These are phyloP conservation scores for Geotrichum cucujoidarum DNA, from an alignment of 1,139 yeast genomes.

Conservation along the genomic window DNA sequence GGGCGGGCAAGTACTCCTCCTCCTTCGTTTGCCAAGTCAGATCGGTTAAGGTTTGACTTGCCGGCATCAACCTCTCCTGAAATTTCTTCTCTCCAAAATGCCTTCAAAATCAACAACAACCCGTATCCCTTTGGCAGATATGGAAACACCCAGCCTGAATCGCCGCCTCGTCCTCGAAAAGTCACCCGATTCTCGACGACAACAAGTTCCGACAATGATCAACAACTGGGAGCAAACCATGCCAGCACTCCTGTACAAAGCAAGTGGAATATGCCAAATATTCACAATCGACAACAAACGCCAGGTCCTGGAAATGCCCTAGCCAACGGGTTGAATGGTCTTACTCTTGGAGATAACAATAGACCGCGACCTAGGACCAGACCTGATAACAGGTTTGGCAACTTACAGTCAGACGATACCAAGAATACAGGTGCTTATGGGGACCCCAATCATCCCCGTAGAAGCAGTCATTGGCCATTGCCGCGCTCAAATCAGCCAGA, in stretches of 20 bases:
- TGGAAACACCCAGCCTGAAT: background rate
- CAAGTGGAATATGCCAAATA: slow-evolving; percentile 4
- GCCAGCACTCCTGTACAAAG: background rate
- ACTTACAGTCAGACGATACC: too few species aligned
- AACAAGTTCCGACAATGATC: background rate
- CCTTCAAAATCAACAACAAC: background rate
- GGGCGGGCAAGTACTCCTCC: background rate
- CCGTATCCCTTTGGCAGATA: background rate
- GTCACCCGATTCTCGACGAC: slow-evolving; percentile 1
- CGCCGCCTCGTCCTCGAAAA: slow-evolving; percentile 1
- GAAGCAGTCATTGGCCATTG: too few species aligned
- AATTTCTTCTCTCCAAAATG: background rate
- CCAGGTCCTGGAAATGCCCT: background rate
- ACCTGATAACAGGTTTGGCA: too few species aligned
- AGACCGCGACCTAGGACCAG: too few species aligned
- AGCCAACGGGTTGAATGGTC: background rate
- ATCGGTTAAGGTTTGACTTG: background rate
- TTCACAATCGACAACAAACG: slow-evolving; percentile 1
- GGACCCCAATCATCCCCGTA: background rate
- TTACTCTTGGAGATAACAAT: slow-evolving; percentile 9
- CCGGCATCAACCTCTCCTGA: background rate
- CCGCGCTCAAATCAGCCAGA: too few species aligned
- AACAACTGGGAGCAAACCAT: background rate
- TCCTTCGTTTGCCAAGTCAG: background rate
- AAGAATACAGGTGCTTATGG: background rate